These are phyloP conservation scores for Fusarium oligoseptatum DNA, from an alignment of 2,329 filamentous ascomycete genomes.

Conservation along the genomic window DNA sequence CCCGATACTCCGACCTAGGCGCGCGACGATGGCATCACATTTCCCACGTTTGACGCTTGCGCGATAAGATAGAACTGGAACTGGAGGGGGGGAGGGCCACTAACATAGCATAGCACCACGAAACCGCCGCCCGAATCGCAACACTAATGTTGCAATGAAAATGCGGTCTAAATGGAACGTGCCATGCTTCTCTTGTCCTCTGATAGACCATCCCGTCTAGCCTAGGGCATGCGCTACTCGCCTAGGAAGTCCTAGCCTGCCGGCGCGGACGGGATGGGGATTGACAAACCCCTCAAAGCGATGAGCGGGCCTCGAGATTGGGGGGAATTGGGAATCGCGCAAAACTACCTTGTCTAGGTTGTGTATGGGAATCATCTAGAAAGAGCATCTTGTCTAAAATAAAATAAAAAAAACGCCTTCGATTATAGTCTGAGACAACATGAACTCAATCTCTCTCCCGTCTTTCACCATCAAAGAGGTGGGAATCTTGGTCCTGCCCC, in stretches of 20 bases:
- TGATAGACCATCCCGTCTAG: not conserved
- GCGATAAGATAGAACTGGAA: not conserved
- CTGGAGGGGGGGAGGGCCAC: not conserved
- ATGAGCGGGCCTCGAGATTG: not conserved
- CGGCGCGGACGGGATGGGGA: not conserved
- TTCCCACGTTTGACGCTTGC: not conserved
- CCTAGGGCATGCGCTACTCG: not conserved
- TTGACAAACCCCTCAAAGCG: slow-evolving; percentile 9
- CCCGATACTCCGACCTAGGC: not conserved
- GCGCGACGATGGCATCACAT: not conserved
- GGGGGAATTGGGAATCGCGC: not conserved
- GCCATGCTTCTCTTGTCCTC: not conserved
- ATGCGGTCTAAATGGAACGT: not conserved
- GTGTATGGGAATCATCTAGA: not conserved
- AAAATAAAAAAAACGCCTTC: not conserved
- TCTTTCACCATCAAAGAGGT: not conserved
- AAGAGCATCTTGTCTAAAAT: not conserved
- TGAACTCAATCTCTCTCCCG: slow-evolving; percentile 29
- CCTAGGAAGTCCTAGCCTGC: not conserved
- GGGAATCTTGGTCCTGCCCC: not conserved
- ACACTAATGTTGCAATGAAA: slow-evolving; percentile 2
- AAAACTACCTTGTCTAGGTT: too few relatives aligned
- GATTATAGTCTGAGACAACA: slow-evolving; percentile 26
- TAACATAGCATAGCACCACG: not conserved
- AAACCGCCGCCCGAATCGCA: not conserved